Base-by-base conservation (phyloP, 331 rosid species). In the Rosa hybrid region DNA sequence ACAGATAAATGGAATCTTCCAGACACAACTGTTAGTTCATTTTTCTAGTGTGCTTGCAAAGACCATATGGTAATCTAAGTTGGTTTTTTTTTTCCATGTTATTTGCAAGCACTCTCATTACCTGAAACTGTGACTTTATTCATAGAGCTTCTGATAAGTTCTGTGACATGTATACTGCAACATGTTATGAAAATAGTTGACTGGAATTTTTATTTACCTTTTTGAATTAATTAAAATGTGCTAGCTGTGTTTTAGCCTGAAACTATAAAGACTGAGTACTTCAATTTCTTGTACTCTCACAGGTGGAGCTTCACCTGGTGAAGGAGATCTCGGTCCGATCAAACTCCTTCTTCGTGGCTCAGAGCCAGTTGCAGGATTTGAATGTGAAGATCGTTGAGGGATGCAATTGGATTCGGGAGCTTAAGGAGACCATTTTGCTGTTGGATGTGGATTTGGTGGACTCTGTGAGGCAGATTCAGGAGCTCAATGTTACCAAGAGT, bases 301-400 rank as follows among this genome's bases (percentile, higher is more conserved):
- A 27, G 56, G 99, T 96, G 79, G 99, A 96, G 83, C 83, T 96
- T 76, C 99, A 96, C 84, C 84, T 96, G 54, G 99, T 96, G 64
- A 93, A 90, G 83, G 99, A 96, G 92, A 96, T 96, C 88, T 93
- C 99, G 68, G 78, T 96, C 18, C 86, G 98, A 2, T 96, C 98
- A 23, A 87, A 89, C 20, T 96, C 99, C 14, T 96, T 96, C 88
- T 96, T 96, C 60, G 99, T 93, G 87, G 99, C 99, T 23, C 97
- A 96, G 86, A 94, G 94, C 4, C 97, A 93, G 90, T 69, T 96
- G 56, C 91, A 96, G 83, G 99, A 96, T 85, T 88, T 96, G 74
- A 86, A 96, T 53, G 90, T 84, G 8, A 92, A 93, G 92, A 93
- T 96, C 78, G 90, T 93, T 4, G 97, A 90, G 67, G 99, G 99